Evolutionary conservation across 805 yeast species (phyloP).

Genomic region (Metschnikowia cerradonensis): DNA sequence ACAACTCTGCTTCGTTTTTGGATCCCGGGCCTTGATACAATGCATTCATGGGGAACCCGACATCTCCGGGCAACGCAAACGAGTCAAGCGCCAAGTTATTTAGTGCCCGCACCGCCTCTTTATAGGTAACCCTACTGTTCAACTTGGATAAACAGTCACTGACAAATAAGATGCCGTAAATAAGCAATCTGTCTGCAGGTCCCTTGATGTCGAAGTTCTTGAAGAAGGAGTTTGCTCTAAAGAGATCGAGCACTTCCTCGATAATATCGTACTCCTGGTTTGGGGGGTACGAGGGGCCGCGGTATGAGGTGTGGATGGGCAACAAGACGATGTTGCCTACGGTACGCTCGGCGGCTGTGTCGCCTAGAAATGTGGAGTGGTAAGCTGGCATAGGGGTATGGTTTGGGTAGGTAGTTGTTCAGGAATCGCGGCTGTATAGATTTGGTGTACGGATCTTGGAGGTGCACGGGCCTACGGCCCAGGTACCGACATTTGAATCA

Average conservation of each 20-base stretch:
- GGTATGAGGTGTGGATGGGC: constrained; percentile 76
- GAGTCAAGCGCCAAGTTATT: constrained; percentile 84
- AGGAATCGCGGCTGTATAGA: not conserved
- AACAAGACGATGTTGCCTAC: constrained; percentile 80
- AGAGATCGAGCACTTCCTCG: constrained; percentile 87
- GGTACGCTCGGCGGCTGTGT: constrained; percentile 40
- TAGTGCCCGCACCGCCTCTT: constrained; percentile 63
- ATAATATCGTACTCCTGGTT: constrained; percentile 76
- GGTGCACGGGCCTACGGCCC: not conserved
- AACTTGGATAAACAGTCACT: constrained; percentile 78
- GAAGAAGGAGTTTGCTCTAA: constrained; percentile 94
- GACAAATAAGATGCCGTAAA: constrained; percentile 87
- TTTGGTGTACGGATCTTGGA: not conserved
- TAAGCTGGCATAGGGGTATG: constrained; percentile 51
- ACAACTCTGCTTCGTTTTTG: constrained; percentile 70
- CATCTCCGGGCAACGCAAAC: constrained; percentile 91
- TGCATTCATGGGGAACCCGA: constrained; percentile 88
- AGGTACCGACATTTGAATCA: too few relatives aligned
- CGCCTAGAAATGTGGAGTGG: constrained; percentile 73
- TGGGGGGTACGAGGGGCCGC: constrained; percentile 88
- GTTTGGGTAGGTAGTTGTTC: not conserved
- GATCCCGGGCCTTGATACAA: constrained; percentile 70
- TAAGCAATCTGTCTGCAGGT: constrained; percentile 85
- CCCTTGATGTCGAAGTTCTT: constrained; percentile 96
- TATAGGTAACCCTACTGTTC: constrained; percentile 42